phyloP scores from a whole-genome alignment of 495 filamentous ascomycete genomes.

The Letharia columbiana region DNA sequence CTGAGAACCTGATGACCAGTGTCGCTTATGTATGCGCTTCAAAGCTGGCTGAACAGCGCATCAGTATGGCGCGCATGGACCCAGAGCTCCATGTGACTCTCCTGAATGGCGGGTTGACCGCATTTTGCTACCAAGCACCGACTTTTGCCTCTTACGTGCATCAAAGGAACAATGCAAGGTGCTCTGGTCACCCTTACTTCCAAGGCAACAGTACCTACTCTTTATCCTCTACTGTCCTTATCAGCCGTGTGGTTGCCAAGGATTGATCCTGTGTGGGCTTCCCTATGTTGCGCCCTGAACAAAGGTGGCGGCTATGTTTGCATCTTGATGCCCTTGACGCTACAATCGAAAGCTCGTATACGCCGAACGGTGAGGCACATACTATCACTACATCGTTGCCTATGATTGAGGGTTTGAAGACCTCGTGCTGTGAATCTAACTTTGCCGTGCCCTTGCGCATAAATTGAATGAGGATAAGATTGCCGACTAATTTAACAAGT shows the following conservation, averaged over 20 bases:
- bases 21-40: conserved; percentile 14
- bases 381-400: not conserved
- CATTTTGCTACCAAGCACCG: conserved; percentile 1
- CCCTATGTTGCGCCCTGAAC: not conserved
- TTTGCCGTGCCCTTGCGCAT: conserved; percentile 1
- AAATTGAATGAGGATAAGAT: not conserved
- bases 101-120: conserved; percentile 9
- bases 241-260: not conserved
- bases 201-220: not conserved
- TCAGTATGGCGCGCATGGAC: conserved; percentile 15
- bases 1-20: conserved; percentile 12
- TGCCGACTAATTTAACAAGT: not conserved
- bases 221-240: not conserved
- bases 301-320: not conserved
- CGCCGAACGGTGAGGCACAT: not conserved
- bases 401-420: not conserved
- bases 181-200: not conserved
- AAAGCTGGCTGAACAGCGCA: conserved; percentile 14
- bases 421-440: not conserved
- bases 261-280: not conserved
- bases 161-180: not conserved
- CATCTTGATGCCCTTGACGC: not conserved
- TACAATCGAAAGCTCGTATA: not conserved
- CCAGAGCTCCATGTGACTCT: conserved; percentile 15
- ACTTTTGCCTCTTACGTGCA: not conserved